Evolutionary conservation across 2,329 filamentous ascomycete genomes (phyloP).

Genomic region (Gaeumannomyces tritici): DNA sequence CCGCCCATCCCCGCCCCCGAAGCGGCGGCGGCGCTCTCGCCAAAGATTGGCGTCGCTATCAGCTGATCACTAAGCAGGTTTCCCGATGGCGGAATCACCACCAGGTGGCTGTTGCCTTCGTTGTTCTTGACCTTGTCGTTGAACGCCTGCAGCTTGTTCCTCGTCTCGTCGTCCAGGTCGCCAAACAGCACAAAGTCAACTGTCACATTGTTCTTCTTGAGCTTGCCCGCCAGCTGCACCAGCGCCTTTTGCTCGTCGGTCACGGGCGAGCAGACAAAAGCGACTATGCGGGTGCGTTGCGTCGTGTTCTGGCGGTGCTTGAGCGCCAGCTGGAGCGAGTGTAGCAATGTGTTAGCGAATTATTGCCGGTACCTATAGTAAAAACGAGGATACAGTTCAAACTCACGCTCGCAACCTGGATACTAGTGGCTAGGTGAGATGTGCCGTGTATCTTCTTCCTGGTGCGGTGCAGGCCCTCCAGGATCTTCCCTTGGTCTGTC

Average conservation of each 20-base stretch:
- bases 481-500: conserved; percentile 89
- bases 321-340: conserved; percentile 62
- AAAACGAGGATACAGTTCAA: not conserved
- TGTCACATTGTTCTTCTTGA: conserved; percentile 95
- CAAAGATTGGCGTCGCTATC: conserved; percentile 80
- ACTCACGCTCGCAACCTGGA: conserved; percentile 88
- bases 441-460: conserved; percentile 84
- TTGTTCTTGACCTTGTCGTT: conserved; percentile 85
- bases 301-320: conserved; percentile 98
- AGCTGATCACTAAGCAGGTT: conserved; percentile 90
- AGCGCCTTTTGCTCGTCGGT: conserved; percentile 83
- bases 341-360: conserved; percentile 12
- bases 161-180: conserved; percentile 78
- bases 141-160: conserved; percentile 89
- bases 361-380: not conserved
- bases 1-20: conserved; percentile 44
- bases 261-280: conserved; percentile 90
- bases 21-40: conserved; percentile 59
- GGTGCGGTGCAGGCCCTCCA: conserved; percentile 84
- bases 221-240: conserved; percentile 85
- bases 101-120: conserved; percentile 76
- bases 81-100: conserved; percentile 81
- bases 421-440: conserved; percentile 81
- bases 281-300: conserved; percentile 92
- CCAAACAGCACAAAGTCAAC: conserved; percentile 95